These are phyloP conservation scores for Zopfia rhizophila DNA, from an alignment of 2,329 filamentous ascomycete genomes.

Conservation along the genomic window DNA sequence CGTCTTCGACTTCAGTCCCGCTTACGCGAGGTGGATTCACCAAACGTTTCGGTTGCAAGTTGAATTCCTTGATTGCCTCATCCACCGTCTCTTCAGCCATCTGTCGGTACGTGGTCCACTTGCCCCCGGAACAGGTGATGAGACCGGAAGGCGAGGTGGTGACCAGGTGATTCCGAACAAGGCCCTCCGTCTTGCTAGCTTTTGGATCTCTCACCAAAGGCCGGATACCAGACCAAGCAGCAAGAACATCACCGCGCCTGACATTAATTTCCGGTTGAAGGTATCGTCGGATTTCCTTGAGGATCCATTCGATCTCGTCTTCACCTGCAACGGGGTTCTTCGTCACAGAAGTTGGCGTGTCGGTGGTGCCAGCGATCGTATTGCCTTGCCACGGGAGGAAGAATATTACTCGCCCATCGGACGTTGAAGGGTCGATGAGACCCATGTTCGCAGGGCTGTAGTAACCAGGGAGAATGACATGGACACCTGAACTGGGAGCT, in stretches of 20 bases:
- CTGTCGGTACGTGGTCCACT: slow-evolving; percentile 93
- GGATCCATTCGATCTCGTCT: slow-evolving; percentile 87
- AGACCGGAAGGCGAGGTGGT: slow-evolving; percentile 82
- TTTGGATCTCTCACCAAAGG: slow-evolving; percentile 88
- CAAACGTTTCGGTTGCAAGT: slow-evolving; percentile 67
- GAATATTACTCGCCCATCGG: slow-evolving; percentile 90
- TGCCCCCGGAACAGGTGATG: slow-evolving; percentile 86
- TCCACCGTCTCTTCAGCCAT: slow-evolving; percentile 94
- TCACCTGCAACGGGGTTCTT: slow-evolving; percentile 81
- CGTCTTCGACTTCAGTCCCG: slow-evolving; percentile 78
- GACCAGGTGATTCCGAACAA: slow-evolving; percentile 87
- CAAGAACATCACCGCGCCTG: slow-evolving; percentile 85
- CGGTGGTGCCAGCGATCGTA: slow-evolving; percentile 89
- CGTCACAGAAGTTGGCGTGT: slow-evolving; percentile 77
- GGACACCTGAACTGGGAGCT: slow-evolving; percentile 84
- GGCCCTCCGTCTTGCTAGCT: slow-evolving; percentile 84
- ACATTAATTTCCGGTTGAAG: slow-evolving; percentile 86
- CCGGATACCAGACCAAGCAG: slow-evolving; percentile 88
- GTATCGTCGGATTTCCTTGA: slow-evolving; percentile 84
- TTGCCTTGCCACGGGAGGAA: slow-evolving; percentile 95
- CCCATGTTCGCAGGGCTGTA: slow-evolving; percentile 89
- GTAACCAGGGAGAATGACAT: slow-evolving; percentile 87
- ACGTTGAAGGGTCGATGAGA: slow-evolving; percentile 85
- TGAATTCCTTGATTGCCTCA: slow-evolving; percentile 76
- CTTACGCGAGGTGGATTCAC: slow-evolving; percentile 72